A percentile compares a stretch with the other conserved stretches of the same genome.
phyloP scores from a whole-genome alignment of 345 rosid genomes.

The Eucalyptus virginea region DNA sequence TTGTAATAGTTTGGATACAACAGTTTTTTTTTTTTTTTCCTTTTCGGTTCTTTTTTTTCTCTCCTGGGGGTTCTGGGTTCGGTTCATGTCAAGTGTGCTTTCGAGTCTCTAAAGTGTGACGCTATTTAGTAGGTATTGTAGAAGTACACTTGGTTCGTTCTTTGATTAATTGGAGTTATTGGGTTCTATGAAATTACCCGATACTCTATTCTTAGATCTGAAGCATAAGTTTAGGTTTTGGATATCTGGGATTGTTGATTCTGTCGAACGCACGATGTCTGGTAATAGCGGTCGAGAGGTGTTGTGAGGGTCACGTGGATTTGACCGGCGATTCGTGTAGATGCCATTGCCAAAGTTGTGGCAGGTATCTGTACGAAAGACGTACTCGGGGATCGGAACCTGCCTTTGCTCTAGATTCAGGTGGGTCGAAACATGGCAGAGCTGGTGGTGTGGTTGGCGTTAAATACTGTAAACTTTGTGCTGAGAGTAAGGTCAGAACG shows the following conservation, averaged over 20 bases:
- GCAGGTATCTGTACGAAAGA: slow-evolving; percentile 40
- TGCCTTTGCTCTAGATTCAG: slow-evolving; percentile 1
- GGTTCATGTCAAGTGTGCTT: background rate
- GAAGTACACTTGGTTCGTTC: slow-evolving; percentile 2
- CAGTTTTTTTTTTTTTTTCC: background rate
- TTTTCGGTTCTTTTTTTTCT: background rate
- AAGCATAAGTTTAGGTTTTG: slow-evolving; percentile 61
- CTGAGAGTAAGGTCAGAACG: slow-evolving; percentile 13
- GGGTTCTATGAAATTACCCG: slow-evolving; percentile 67
- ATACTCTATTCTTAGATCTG: slow-evolving; percentile 62
- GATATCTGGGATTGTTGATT: slow-evolving; percentile 41
- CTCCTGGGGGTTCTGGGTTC: background rate
- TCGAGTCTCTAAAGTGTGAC: background rate
- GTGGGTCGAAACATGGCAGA: background rate
- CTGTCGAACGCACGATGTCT: slow-evolving; percentile 32
- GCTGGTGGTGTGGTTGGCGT: slow-evolving; percentile 2
- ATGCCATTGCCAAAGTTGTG: slow-evolving; percentile 56
- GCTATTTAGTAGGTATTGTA: background rate
- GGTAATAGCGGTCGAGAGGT: slow-evolving; percentile 18
- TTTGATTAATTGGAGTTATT: slow-evolving; percentile 15
- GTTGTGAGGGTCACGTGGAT: slow-evolving; percentile 35
- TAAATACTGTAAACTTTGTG: slow-evolving; percentile 58
- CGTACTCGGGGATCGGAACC: slow-evolving; percentile 17
- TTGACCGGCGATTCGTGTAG: slow-evolving; percentile 10
- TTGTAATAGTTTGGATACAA: slow-evolving; percentile 1